A percentile compares a stretch with the other conserved stretches of the same genome.
Evolutionary conservation across 306 rosid species (phyloP).

Genomic region (Quercus robur): DNA sequence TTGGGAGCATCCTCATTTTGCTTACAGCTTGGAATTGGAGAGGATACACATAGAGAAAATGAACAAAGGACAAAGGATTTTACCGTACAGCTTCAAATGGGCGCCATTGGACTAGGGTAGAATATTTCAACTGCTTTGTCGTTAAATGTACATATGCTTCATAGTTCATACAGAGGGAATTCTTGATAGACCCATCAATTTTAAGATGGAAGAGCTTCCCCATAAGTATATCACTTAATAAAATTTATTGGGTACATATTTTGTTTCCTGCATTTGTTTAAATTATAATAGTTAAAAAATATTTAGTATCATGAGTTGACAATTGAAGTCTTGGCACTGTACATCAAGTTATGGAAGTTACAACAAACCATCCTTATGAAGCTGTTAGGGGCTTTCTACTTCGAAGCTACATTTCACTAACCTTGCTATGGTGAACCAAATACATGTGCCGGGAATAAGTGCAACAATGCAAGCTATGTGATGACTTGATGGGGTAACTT

Average conservation of each 20-base stretch:
- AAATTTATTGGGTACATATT: neutral
- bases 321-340: neutral
- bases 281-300: neutral
- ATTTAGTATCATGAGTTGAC: neutral
- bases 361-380: neutral
- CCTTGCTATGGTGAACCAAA: neutral
- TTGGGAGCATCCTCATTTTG: constrained; percentile 5
- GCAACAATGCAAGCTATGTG: neutral
- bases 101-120: constrained; percentile 27
- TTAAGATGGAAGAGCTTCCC: neutral
- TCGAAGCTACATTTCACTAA: neutral
- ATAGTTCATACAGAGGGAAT: constrained; percentile 1
- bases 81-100: constrained; percentile 48
- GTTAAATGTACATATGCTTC: constrained; percentile 30
- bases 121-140: neutral
- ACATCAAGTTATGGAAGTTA: neutral
- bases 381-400: neutral
- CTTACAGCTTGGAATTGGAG: constrained; percentile 8
- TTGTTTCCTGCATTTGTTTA: neutral
- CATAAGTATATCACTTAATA: neutral
- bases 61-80: neutral
- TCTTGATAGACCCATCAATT: constrained; percentile 8
- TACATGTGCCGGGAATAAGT: neutral
- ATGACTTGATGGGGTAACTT: too few species aligned
- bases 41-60: constrained; percentile 25